These are phyloP conservation scores for Eutypa lata DNA, from an alignment of 2,329 filamentous ascomycete genomes.

Conservation along the genomic window DNA sequence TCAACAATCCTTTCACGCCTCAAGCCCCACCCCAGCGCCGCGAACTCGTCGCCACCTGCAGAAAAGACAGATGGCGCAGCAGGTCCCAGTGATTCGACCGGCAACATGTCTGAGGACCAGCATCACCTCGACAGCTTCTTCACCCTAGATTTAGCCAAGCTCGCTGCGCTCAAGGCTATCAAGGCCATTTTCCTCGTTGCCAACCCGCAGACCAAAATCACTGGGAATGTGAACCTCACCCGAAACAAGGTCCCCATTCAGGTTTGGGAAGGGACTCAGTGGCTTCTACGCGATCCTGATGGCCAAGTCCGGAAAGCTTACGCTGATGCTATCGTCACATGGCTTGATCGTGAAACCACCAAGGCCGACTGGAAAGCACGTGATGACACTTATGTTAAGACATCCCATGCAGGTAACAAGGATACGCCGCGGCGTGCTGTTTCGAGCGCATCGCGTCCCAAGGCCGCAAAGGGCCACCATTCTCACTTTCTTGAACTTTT, in stretches of 20 bases:
- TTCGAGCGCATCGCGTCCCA: slow-evolving; percentile 65
- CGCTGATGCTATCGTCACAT: slow-evolving; percentile 76
- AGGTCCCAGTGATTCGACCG: slow-evolving; percentile 30
- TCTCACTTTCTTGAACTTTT: slow-evolving; percentile 78
- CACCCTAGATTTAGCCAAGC: slow-evolving; percentile 52
- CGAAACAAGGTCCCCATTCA: slow-evolving; percentile 74
- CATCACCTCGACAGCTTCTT: slow-evolving; percentile 50
- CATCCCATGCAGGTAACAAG: slow-evolving; percentile 38
- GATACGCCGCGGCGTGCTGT: slow-evolving; percentile 58
- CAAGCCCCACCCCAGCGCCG: slow-evolving; percentile 56
- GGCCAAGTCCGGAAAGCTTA: slow-evolving; percentile 80
- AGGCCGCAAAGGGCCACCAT: slow-evolving; percentile 47
- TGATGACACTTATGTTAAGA: slow-evolving; percentile 50
- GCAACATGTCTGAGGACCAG: slow-evolving; percentile 42
- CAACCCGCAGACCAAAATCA: slow-evolving; percentile 61
- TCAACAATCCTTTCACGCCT: slow-evolving; percentile 74
- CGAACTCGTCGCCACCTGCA: slow-evolving; percentile 39
- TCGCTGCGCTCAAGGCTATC: slow-evolving; percentile 71
- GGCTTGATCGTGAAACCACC: slow-evolving; percentile 79
- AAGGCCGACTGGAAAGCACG: slow-evolving; percentile 60
- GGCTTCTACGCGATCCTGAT: slow-evolving; percentile 79
- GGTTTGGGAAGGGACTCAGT: slow-evolving; percentile 96
- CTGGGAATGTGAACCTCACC: slow-evolving; percentile 60
- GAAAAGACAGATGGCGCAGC: slow-evolving; percentile 42
- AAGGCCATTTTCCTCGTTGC: slow-evolving; percentile 81